These are phyloP conservation scores for Aegilops bicornis DNA, from an alignment of 176 grass and related monocot species.

Conservation along the genomic window DNA sequence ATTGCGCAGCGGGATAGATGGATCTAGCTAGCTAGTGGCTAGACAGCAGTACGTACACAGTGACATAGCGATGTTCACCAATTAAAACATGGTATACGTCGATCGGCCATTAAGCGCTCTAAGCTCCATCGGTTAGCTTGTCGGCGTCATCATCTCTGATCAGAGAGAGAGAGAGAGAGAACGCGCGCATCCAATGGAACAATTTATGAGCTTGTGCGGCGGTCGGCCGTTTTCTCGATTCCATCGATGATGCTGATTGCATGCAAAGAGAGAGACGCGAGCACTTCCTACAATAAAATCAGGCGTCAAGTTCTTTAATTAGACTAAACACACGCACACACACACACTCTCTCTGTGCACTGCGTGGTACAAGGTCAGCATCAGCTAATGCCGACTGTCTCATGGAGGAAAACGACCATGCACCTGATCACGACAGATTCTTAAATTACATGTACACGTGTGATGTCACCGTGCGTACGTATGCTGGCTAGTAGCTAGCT, in stretches of 20 bases:
- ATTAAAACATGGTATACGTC: background rate
- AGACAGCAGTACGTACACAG: background rate
- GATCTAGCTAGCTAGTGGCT: background rate
- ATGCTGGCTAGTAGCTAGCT: background rate
- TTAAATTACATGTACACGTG: background rate
- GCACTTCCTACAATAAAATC: background rate
- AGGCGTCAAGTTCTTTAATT: conserved; percentile 9
- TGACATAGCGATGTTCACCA: background rate
- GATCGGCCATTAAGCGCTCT: background rate
- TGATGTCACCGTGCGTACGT: background rate
- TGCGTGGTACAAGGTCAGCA: conserved; percentile 26
- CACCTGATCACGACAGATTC: conserved; percentile 5
- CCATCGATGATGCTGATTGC: conserved; percentile 33
- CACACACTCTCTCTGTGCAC: background rate
- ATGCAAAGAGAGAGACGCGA: background rate
- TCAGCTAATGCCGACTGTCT: conserved; percentile 17
- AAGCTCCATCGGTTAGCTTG: conserved; percentile 31
- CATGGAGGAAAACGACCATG: conserved; percentile 14
- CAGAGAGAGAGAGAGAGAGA: background rate
- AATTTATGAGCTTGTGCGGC: conserved; percentile 19
- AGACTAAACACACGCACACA: background rate
- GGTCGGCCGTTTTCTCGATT: conserved; percentile 25
- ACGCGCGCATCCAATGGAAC: conserved; percentile 22
- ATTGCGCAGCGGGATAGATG: background rate
- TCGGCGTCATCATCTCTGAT: conserved; percentile 9